These are phyloP conservation scores for Warburgia ugandensis DNA, from an alignment of 164 flowering plant genomes.

Conservation along the genomic window DNA sequence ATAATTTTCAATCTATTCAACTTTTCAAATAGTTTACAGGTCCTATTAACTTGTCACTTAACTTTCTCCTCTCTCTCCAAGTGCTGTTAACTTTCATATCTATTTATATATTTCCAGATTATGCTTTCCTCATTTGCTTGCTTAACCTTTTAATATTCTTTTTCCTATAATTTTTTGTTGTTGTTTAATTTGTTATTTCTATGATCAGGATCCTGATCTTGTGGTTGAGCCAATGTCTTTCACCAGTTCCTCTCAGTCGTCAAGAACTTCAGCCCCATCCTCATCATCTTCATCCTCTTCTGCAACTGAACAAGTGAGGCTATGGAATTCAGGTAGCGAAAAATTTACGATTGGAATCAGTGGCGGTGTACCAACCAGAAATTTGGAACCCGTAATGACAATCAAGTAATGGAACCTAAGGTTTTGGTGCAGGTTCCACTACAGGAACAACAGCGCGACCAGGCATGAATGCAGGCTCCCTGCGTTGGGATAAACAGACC, in stretches of 20 bases:
- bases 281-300: conserved; percentile 37
- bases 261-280: conserved; percentile 49
- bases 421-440: conserved; percentile 42
- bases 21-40: neutral
- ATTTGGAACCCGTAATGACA: neutral
- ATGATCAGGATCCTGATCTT: conserved; percentile 76
- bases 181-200: neutral
- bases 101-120: too few species aligned
- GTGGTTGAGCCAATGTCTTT: conserved; percentile 77
- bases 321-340: conserved; percentile 48
- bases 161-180: neutral
- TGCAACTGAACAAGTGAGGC: conserved; percentile 44
- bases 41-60: neutral
- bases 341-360: too few species aligned
- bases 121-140: too few species aligned
- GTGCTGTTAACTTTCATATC: too few species aligned
- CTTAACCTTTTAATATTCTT: neutral
- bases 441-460: conserved; percentile 51
- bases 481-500: conserved; percentile 83
- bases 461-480: conserved; percentile 37
- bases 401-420: conserved; percentile 1
- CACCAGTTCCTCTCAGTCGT: conserved; percentile 48
- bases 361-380: neutral
- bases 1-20: neutral
- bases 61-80: too few species aligned